Evolutionary conservation across 2,329 filamentous ascomycete species (phyloP).

Genomic region (Colletotrichum eremochloae): DNA sequence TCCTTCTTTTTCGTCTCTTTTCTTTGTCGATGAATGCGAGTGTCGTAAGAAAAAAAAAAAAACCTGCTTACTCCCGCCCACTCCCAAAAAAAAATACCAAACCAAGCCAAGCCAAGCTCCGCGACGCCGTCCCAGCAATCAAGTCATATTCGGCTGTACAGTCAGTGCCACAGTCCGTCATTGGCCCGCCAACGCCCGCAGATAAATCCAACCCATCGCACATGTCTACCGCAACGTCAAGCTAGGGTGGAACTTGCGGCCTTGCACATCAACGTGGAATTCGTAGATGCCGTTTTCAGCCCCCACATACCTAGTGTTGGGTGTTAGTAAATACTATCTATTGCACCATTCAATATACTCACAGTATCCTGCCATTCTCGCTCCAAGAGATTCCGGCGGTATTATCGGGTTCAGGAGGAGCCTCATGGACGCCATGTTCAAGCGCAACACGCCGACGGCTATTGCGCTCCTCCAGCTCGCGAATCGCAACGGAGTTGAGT

Average conservation of each 20-base stretch:
- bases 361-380: conserved; percentile 71
- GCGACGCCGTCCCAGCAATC: conserved; percentile 17
- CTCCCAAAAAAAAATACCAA: background rate
- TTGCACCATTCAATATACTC: conserved; percentile 51
- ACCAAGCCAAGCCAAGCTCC: conserved; percentile 13
- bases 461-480: conserved; percentile 49
- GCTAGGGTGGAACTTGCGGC: conserved; percentile 71
- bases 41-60: background rate
- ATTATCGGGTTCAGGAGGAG: conserved; percentile 64
- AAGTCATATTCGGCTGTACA: conserved; percentile 8
- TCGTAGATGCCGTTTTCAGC: conserved; percentile 83
- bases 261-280: conserved; percentile 74
- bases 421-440: conserved; percentile 58
- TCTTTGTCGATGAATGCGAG: conserved; percentile 2
- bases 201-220: background rate
- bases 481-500: conserved; percentile 52
- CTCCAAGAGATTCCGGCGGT: conserved; percentile 75
- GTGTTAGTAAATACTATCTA: conserved; percentile 39
- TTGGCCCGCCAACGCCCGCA: conserved; percentile 22
- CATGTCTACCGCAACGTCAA: conserved; percentile 63
- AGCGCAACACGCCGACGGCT: conserved; percentile 45
- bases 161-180: background rate
- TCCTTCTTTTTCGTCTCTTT: background rate
- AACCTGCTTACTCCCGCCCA: background rate
- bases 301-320: conserved; percentile 67